A percentile compares a stretch with the other conserved stretches of the same genome.
These are phyloP conservation scores for Saccharomycopsis capsularis DNA, from an alignment of 805 yeast genomes.

Conservation along the genomic window DNA sequence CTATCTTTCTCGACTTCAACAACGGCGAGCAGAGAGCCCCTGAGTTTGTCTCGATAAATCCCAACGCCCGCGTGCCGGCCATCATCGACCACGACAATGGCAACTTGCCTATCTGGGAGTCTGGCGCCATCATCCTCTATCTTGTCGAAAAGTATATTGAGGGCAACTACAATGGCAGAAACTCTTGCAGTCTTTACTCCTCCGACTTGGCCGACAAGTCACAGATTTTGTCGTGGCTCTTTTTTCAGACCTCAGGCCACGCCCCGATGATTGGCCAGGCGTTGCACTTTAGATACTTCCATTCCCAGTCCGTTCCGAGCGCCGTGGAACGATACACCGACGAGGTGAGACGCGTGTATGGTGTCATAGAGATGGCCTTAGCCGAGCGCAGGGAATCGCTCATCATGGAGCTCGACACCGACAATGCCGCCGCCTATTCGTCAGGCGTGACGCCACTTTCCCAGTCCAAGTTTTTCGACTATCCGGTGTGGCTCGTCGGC, in stretches of 20 bases:
- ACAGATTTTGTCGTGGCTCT: slow-evolving; percentile 81
- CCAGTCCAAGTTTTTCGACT: slow-evolving; percentile 80
- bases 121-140: slow-evolving; percentile 85
- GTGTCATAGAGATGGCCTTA: slow-evolving; percentile 89
- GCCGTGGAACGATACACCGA: slow-evolving; percentile 89
- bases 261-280: slow-evolving; percentile 99
- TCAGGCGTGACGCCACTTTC: slow-evolving; percentile 84
- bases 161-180: slow-evolving; percentile 47
- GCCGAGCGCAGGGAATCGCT: slow-evolving; percentile 89
- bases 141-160: slow-evolving; percentile 60
- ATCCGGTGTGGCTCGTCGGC: slow-evolving; percentile 94
- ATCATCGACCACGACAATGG: slow-evolving; percentile 80
- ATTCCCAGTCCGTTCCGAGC: slow-evolving; percentile 73
- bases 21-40: slow-evolving; percentile 90
- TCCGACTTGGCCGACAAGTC: slow-evolving; percentile 72
- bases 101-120: slow-evolving; percentile 85
- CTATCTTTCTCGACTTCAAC: slow-evolving; percentile 80
- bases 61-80: slow-evolving; percentile 94
- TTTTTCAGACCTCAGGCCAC: slow-evolving; percentile 93
- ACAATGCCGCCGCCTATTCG: slow-evolving; percentile 79
- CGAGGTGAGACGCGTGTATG: slow-evolving; percentile 88
- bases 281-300: slow-evolving; percentile 86
- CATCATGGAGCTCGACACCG: slow-evolving; percentile 81
- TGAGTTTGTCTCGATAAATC: slow-evolving; percentile 87
- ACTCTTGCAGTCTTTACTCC: slow-evolving; percentile 69